phyloP scores from a whole-genome alignment of 2,329 filamentous ascomycete species.

The Alternaria sp. region DNA sequence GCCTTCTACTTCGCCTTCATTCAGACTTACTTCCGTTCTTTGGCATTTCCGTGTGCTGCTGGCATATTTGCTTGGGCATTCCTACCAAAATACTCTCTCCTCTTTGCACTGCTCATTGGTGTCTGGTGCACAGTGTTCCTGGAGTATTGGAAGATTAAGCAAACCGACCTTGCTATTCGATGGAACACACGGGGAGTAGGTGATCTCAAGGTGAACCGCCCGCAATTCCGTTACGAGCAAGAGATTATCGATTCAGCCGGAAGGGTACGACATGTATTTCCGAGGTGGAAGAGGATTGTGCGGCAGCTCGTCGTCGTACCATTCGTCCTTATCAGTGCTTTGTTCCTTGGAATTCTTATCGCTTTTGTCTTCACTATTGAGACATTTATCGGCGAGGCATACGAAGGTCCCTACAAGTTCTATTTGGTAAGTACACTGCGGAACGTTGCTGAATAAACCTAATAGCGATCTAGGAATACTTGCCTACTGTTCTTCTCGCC shows the following conservation, averaged over 20 bases:
- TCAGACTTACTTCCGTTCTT: slow-evolving; percentile 44
- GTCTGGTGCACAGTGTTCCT: slow-evolving; percentile 47
- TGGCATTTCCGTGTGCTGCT: slow-evolving; percentile 41
- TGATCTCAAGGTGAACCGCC: slow-evolving; percentile 41
- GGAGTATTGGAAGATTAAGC: slow-evolving; percentile 48
- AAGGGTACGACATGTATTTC: slow-evolving; percentile 37
- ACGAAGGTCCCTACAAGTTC: slow-evolving; percentile 43
- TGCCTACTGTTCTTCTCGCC: slow-evolving; percentile 44
- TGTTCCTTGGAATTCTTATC: slow-evolving; percentile 40
- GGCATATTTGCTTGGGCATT: slow-evolving; percentile 44
- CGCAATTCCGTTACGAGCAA: slow-evolving; percentile 39
- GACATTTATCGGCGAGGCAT: slow-evolving; percentile 45
- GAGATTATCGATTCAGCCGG: slow-evolving; percentile 37
- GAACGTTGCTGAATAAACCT: not conserved
- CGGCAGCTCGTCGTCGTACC: slow-evolving; percentile 44
- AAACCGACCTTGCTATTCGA: slow-evolving; percentile 43
- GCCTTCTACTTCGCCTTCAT: slow-evolving; percentile 50
- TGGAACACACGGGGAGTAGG: slow-evolving; percentile 45
- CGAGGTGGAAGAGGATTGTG: slow-evolving; percentile 40
- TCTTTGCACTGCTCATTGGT: slow-evolving; percentile 42
- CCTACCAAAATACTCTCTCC: slow-evolving; percentile 41
- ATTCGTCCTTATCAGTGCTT: slow-evolving; percentile 38
- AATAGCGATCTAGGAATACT: slow-evolving; percentile 37
- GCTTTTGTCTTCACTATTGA: slow-evolving; percentile 42
- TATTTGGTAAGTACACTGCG: slow-evolving; percentile 29